These are phyloP conservation scores for Theileria sp. DNA, from an alignment of 169 alveolate genomes.

Conservation along the genomic window DNA sequence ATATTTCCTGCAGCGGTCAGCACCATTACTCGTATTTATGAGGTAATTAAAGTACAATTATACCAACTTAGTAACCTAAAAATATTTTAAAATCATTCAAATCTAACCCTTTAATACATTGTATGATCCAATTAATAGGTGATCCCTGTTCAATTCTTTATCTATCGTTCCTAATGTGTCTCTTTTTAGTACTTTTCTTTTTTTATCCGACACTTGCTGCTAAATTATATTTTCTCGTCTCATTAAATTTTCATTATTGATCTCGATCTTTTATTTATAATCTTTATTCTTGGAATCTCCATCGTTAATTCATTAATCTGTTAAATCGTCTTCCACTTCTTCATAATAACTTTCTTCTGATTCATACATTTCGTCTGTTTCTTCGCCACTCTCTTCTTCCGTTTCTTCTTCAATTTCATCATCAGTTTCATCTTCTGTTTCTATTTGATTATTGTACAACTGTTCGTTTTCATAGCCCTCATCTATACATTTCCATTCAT, in stretches of 20 bases:
- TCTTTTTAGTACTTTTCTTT: not conserved
- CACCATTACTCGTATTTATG: conserved; percentile 5
- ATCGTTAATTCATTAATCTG: conserved; percentile 23
- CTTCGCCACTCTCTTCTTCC: conserved; percentile 12
- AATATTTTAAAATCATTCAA: not conserved
- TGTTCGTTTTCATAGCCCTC: conserved; percentile 40
- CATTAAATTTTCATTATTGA: not conserved
- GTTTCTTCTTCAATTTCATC: conserved; percentile 22
- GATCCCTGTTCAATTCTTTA: not conserved
- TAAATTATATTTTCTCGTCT: not conserved
- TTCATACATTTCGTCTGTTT: conserved; percentile 11
- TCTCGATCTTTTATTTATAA: not conserved
- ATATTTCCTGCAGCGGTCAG: not conserved
- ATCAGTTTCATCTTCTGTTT: conserved; percentile 29
- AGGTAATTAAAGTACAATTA: not conserved
- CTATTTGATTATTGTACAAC: conserved; percentile 38
- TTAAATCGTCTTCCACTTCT: not conserved
- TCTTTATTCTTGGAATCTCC: conserved; percentile 28
- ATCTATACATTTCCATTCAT: conserved; percentile 54
- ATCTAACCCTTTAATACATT: not conserved
- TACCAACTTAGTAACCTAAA: not conserved
- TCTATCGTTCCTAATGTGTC: not conserved
- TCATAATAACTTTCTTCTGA: conserved; percentile 34
- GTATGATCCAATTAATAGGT: not conserved
- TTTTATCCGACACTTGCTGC: too few species aligned